A percentile compares a stretch with the other conserved stretches of the same genome.
These are phyloP conservation scores for Sophora flavescens DNA, from an alignment of 306 rosid species.

Conservation along the genomic window DNA sequence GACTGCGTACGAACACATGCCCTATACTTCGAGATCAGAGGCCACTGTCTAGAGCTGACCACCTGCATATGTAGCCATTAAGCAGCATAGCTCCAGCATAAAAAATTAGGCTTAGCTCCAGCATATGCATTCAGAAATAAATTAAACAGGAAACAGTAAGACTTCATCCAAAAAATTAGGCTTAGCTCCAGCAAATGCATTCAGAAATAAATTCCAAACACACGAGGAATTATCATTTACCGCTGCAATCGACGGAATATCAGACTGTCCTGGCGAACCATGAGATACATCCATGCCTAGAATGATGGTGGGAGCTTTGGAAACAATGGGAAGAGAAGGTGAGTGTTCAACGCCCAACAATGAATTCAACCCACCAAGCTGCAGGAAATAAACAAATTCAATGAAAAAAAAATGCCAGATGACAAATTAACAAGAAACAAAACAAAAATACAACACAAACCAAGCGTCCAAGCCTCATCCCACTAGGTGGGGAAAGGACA, in stretches of 20 bases:
- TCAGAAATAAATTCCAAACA: not conserved
- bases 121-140: not conserved
- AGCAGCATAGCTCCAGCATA: not conserved
- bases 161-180: not conserved
- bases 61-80: constrained; percentile 59
- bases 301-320: constrained; percentile 85
- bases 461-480: not conserved
- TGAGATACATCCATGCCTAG: constrained; percentile 99
- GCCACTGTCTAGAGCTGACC: constrained; percentile 94
- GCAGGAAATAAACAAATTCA: constrained; percentile 36
- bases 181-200: not conserved
- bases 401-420: not conserved
- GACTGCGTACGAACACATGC: constrained; percentile 95
- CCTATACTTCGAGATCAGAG: constrained; percentile 85
- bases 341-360: constrained; percentile 69
- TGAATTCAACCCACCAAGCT: constrained; percentile 95
- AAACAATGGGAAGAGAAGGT: constrained; percentile 79
- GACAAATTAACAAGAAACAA: not conserved
- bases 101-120: not conserved
- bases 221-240: constrained; percentile 49
- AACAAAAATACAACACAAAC: not conserved
- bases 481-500: not conserved
- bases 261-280: constrained; percentile 98
- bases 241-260: constrained; percentile 93
- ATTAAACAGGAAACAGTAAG: not conserved